A percentile compares a stretch with the other conserved stretches of the same genome.
Evolutionary conservation across 1,139 yeast genomes (phyloP).

Genomic region (Candida albicans): DNA sequence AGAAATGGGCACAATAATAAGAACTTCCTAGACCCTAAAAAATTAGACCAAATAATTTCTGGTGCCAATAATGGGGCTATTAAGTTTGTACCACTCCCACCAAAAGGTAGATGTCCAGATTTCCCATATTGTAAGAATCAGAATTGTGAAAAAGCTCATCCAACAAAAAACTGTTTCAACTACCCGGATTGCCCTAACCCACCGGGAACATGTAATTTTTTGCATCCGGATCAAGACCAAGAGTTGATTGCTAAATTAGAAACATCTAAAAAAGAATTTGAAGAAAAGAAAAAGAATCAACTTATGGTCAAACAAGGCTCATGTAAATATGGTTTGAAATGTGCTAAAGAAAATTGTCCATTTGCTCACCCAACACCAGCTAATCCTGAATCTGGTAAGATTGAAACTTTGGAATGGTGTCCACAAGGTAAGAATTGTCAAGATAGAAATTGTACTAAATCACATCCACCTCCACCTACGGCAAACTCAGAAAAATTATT

Average conservation of each 20-base stretch:
- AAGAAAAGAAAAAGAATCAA: slow-evolving; percentile 37
- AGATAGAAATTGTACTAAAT: slow-evolving; percentile 62
- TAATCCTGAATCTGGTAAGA: slow-evolving; percentile 63
- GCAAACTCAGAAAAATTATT: slow-evolving; percentile 24
- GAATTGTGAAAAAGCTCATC: slow-evolving; percentile 76
- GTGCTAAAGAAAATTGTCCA: slow-evolving; percentile 77
- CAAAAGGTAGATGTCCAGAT: slow-evolving; percentile 68
- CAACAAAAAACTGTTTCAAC: slow-evolving; percentile 71
- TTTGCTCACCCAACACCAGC: slow-evolving; percentile 93
- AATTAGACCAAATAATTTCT: slow-evolving; percentile 42
- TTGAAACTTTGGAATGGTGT: slow-evolving; percentile 74
- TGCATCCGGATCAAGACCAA: slow-evolving; percentile 85
- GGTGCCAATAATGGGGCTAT: slow-evolving; percentile 7
- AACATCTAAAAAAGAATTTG: slow-evolving; percentile 52
- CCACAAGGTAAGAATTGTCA: slow-evolving; percentile 63
- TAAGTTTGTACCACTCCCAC: slow-evolving; percentile 37
- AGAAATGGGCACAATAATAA: slow-evolving; percentile 6
- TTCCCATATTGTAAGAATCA: slow-evolving; percentile 76
- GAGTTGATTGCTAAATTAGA: slow-evolving; percentile 67
- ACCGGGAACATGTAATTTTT: slow-evolving; percentile 77
- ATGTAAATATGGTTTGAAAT: slow-evolving; percentile 77
- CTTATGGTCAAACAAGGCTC: slow-evolving; percentile 22
- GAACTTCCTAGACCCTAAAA: slow-evolving; percentile 34
- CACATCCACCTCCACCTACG: slow-evolving; percentile 72
- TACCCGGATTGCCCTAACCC: slow-evolving; percentile 79